These are phyloP conservation scores for Trichoderma atrobrunneum DNA, from an alignment of 2,329 filamentous ascomycete species.

Conservation along the genomic window DNA sequence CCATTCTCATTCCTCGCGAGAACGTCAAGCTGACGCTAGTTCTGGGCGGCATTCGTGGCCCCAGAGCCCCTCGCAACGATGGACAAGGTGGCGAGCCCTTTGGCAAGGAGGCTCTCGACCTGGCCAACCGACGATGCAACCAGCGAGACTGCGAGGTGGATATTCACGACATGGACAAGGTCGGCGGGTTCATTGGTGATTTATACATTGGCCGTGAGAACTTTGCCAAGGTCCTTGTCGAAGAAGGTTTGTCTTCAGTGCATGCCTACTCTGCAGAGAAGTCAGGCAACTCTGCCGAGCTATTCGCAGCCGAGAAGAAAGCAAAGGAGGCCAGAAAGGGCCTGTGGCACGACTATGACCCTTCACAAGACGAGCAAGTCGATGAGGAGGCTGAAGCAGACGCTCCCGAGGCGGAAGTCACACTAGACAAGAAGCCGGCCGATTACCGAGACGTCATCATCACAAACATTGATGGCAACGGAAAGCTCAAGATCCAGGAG, in stretches of 20 bases:
- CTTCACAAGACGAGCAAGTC: slow-evolving; percentile 72
- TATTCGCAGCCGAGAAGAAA: slow-evolving; percentile 80
- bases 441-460: slow-evolving; percentile 95
- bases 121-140: slow-evolving; percentile 82
- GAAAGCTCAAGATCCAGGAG: slow-evolving; percentile 85
- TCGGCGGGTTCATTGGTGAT: slow-evolving; percentile 94
- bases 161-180: slow-evolving; percentile 91
- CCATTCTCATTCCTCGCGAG: slow-evolving; percentile 85
- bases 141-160: slow-evolving; percentile 97
- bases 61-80: slow-evolving; percentile 74
- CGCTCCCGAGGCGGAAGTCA: slow-evolving; percentile 48
- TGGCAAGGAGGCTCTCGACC: slow-evolving; percentile 88
- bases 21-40: slow-evolving; percentile 94
- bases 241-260: slow-evolving; percentile 89
- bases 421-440: slow-evolving; percentile 61
- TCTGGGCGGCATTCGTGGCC: slow-evolving; percentile 86
- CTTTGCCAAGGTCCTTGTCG: slow-evolving; percentile 88
- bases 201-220: slow-evolving; percentile 93
- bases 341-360: slow-evolving; percentile 93
- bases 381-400: slow-evolving; percentile 53
- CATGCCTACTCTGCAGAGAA: slow-evolving; percentile 96
- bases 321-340: slow-evolving; percentile 88
- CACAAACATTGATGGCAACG: slow-evolving; percentile 81
- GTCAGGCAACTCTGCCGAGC: slow-evolving; percentile 81
- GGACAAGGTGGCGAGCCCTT: slow-evolving; percentile 85